These are phyloP conservation scores for Dittrichia graveolens DNA, from an alignment of 129 eudicot genomes.

Conservation along the genomic window DNA sequence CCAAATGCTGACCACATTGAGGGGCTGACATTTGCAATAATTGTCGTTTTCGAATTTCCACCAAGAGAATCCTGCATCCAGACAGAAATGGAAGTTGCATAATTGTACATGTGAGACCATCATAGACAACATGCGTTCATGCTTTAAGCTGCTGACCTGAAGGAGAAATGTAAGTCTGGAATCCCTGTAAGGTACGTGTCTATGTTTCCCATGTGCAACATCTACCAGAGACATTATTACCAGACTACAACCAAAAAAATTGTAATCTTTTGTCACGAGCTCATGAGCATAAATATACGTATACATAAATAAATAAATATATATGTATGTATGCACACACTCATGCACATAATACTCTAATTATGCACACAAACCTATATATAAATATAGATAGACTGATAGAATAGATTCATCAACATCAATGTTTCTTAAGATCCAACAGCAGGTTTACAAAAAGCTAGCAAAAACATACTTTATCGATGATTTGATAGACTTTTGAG, in stretches of 20 bases:
- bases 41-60: conserved; percentile 89
- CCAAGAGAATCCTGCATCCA: conserved; percentile 89
- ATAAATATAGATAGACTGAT: too few relatives aligned
- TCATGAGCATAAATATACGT: not conserved
- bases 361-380: too few relatives aligned
- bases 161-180: conserved; percentile 89
- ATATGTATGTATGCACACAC: not conserved
- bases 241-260: conserved; percentile 51
- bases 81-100: conserved; percentile 14
- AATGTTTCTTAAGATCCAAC: not conserved
- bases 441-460: not conserved
- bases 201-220: conserved; percentile 84
- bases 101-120: conserved; percentile 11
- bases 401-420: too few relatives aligned
- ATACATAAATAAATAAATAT: conserved; percentile 17
- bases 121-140: conserved; percentile 22
- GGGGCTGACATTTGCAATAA: conserved; percentile 93
- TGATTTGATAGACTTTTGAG: not conserved
- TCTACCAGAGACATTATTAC: conserved; percentile 94
- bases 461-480: not conserved
- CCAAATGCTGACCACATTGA: conserved; percentile 61
- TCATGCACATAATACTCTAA: too few relatives aligned
- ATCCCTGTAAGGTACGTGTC: conserved; percentile 93
- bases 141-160: conserved; percentile 60
- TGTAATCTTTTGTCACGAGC: conserved; percentile 11